phyloP scores from a whole-genome alignment of 2,329 filamentous ascomycete genomes.

The Apiospora hydei region DNA sequence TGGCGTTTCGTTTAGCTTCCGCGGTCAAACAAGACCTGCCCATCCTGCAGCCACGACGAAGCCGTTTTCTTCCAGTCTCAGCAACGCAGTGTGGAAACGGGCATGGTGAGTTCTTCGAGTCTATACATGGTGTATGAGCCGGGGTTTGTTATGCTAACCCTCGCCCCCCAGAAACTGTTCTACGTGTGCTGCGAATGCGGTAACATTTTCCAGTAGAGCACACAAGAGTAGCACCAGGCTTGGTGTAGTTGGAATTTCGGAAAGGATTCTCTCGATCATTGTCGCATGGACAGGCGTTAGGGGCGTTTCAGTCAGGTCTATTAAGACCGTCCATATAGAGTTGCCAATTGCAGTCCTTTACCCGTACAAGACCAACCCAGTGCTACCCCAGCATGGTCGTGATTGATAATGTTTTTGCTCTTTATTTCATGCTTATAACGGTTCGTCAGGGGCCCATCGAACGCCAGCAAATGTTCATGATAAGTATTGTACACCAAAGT shows the following conservation, averaged over 20 bases:
- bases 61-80: conserved; percentile 99
- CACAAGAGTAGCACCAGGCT: not conserved
- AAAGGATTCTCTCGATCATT: not conserved
- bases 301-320: conserved; percentile 1
- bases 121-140: not conserved
- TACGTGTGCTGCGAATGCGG: conserved; percentile 95
- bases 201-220: conserved; percentile 75
- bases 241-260: not conserved
- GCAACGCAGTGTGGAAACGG: conserved; percentile 94
- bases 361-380: not conserved
- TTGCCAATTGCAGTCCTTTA: conserved; percentile 4
- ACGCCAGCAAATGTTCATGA: conserved; percentile 9
- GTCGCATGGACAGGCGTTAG: conserved; percentile 20
- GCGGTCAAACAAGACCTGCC: conserved; percentile 85
- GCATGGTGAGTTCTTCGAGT: conserved; percentile 76
- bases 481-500: conserved; percentile 17
- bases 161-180: conserved; percentile 75
- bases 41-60: conserved; percentile 83
- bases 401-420: not conserved
- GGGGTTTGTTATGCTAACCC: conserved; percentile 8
- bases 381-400: not conserved
- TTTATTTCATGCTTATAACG: not conserved
- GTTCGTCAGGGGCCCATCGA: conserved; percentile 18
- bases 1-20: conserved; percentile 74
- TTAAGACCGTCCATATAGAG: conserved; percentile 8